phyloP scores from a whole-genome alignment of 1,284 basidiomycete species.

The Ustilago xerochloae region DNA sequence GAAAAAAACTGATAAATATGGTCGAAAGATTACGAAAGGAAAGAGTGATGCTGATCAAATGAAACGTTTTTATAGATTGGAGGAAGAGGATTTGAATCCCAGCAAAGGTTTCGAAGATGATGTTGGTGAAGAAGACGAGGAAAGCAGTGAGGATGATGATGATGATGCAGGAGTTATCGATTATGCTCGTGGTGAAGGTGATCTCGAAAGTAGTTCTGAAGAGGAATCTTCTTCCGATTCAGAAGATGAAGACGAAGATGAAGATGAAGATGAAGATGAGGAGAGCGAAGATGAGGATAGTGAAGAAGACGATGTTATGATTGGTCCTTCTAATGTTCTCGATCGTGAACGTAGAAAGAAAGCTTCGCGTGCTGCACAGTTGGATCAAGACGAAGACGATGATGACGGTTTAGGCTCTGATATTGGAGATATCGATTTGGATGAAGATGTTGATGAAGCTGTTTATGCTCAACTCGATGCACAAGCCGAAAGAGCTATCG shows the following conservation, averaged over 20 bases:
- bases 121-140: conserved; percentile 33
- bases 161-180: conserved; percentile 72
- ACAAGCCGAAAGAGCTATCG: conserved; percentile 73
- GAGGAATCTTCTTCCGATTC: conserved; percentile 48
- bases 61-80: conserved; percentile 59
- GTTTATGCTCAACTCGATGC: conserved; percentile 78
- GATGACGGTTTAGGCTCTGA: conserved; percentile 50
- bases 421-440: conserved; percentile 75
- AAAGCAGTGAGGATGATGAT: conserved; percentile 17
- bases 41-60: conserved; percentile 52
- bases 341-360: conserved; percentile 41
- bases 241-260: conserved; percentile 46
- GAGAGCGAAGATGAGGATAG: conserved; percentile 66
- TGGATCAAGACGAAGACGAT: conserved; percentile 45
- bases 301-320: conserved; percentile 56
- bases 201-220: conserved; percentile 59
- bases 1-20: conserved; percentile 87
- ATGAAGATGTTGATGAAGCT: conserved; percentile 73
- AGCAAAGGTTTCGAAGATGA: conserved; percentile 63
- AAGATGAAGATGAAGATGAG: conserved; percentile 76
- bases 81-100: conserved; percentile 70
- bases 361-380: conserved; percentile 13
- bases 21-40: conserved; percentile 74
- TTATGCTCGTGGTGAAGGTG: conserved; percentile 81
- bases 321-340: conserved; percentile 47